Conservation (phyloP, 2,329 filamentous ascomycete genomes). For the Colletotrichum falcatum region DNA sequence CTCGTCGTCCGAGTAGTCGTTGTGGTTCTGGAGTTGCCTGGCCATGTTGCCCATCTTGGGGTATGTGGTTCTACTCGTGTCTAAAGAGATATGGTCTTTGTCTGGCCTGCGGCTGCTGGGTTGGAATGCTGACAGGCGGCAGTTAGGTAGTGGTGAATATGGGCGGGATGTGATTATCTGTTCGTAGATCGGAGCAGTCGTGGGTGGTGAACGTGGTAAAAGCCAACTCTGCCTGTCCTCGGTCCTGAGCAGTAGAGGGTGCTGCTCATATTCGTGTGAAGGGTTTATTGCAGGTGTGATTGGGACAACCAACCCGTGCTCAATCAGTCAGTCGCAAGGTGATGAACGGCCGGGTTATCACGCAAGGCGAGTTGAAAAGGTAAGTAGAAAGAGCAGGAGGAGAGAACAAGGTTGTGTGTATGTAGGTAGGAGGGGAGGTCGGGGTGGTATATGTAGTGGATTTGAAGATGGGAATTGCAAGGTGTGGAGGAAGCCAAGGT, state of each 20-base stretch:
- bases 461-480: constrained; percentile 6
- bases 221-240: constrained; percentile 43
- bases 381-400: neutral
- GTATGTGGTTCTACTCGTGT: constrained; percentile 11
- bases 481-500: constrained; percentile 3
- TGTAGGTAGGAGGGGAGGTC: constrained; percentile 25
- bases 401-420: neutral
- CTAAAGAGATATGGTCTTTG: neutral
- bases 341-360: constrained; percentile 4
- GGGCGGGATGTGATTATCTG: constrained; percentile 23
- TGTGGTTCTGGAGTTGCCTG: constrained; percentile 35
- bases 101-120: neutral
- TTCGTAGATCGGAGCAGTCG: constrained; percentile 33
- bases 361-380: constrained; percentile 14
- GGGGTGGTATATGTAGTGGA: constrained; percentile 39
- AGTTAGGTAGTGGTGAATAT: neutral
- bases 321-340: constrained; percentile 10
- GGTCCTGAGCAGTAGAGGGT: constrained; percentile 40
- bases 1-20: constrained; percentile 54
- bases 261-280: constrained; percentile 42
- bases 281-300: constrained; percentile 17
- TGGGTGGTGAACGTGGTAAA: constrained; percentile 29
- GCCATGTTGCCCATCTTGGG: constrained; percentile 37
- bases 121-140: constrained; percentile 4
- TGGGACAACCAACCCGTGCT: constrained; percentile 4